Evolutionary conservation across 192 early-diverging fungal species (phyloP).

Genomic region (Coemansia sp.): DNA sequence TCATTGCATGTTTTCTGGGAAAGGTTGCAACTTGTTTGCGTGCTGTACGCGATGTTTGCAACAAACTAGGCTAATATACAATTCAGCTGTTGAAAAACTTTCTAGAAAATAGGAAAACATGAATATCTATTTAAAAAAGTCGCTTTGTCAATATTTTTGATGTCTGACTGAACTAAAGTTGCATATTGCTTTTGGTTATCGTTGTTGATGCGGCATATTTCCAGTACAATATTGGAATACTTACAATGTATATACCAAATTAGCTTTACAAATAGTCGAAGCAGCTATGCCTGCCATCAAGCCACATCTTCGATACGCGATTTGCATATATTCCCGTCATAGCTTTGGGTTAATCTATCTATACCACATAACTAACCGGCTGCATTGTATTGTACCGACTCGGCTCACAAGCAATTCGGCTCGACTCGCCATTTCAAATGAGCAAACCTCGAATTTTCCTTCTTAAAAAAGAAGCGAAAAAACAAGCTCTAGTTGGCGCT

Average conservation of each 20-base stretch:
- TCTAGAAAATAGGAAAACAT: too few species aligned
- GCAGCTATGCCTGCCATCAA: not conserved
- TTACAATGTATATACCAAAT: too few species aligned
- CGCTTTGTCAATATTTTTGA: not conserved
- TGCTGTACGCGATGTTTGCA: not conserved
- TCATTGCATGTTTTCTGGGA: not conserved
- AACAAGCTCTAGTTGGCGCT: slow-evolving; percentile 1
- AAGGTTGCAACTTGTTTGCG: not conserved
- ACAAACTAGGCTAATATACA: not conserved
- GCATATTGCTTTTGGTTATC: not conserved
- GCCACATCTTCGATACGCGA: not conserved
- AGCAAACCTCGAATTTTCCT: not conserved
- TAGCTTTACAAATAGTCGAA: not conserved
- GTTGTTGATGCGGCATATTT: not conserved
- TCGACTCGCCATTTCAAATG: not conserved
- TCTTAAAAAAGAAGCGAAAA: not conserved
- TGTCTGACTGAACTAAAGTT: not conserved
- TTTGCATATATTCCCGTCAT: not conserved
- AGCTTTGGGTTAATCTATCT: not conserved
- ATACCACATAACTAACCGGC: not conserved
- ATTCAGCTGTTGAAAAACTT: not conserved
- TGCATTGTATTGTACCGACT: not conserved
- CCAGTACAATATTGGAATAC: not conserved
- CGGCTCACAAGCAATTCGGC: not conserved
- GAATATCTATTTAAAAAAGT: not conserved